Percentiles rank a stretch among this genome's conserved stretches.
Conservation (phyloP, 768 basidiomycete genomes). For the Boletus rubroflammeus region DNA sequence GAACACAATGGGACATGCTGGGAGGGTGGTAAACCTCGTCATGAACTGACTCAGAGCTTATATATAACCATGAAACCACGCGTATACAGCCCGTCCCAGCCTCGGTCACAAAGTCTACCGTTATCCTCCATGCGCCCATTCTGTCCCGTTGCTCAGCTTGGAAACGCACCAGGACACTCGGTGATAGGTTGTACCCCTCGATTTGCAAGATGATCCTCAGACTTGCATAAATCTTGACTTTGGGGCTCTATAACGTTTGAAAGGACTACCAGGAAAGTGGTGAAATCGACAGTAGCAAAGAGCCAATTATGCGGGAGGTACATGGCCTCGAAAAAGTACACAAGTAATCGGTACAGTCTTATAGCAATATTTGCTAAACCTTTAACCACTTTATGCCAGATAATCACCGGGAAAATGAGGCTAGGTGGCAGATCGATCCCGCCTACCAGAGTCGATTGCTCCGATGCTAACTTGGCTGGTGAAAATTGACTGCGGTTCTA, state of each 20-base stretch:
- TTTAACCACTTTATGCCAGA: neutral
- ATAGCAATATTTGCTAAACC: neutral
- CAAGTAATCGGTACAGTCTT: neutral
- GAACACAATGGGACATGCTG: no score
- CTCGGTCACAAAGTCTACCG: no score
- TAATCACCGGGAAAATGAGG: neutral
- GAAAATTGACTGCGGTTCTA: neutral
- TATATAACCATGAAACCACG: no score
- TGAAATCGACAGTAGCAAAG: neutral
- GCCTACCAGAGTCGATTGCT: neutral
- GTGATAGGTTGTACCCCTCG: no score
- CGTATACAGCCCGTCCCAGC: no score
- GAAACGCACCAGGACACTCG: no score
- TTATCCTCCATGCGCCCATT: no score
- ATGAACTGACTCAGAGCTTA: no score
- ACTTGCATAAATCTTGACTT: neutral
- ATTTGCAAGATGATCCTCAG: neutral
- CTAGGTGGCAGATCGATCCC: neutral
- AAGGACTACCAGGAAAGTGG: neutral
- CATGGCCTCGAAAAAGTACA: neutral
- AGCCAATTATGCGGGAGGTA: no score
- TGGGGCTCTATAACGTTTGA: neutral
- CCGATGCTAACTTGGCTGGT: slow-evolving; percentile 12
- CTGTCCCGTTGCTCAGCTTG: no score
- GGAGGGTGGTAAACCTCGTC: no score